Conservation (phyloP, 1,284 basidiomycete genomes). For the Melampsora americana region DNA sequence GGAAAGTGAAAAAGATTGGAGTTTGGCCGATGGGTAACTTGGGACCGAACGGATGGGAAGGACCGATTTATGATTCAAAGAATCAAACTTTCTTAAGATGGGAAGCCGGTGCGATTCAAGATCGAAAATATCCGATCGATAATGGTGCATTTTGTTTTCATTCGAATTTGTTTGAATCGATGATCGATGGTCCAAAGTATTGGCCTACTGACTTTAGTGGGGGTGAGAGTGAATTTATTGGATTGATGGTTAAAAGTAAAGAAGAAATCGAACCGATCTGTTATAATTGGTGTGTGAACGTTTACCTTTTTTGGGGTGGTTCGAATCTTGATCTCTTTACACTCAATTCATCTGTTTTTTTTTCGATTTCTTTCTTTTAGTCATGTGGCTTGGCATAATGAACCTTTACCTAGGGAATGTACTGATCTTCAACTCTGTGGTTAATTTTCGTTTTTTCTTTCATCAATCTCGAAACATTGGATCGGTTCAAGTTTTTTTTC, state of each 20-base stretch:
- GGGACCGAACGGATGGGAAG: slow-evolving; percentile 44
- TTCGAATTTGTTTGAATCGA: slow-evolving; percentile 21
- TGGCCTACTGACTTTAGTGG: slow-evolving; percentile 44
- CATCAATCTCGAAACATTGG: too few relatives aligned
- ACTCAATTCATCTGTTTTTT: not conserved
- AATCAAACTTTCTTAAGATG: slow-evolving; percentile 39
- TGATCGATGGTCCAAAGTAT: slow-evolving; percentile 38
- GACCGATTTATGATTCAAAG: slow-evolving; percentile 38
- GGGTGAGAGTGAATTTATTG: slow-evolving; percentile 44
- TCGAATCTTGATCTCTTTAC: not conserved
- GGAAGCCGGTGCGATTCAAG: slow-evolving; percentile 43
- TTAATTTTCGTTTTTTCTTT: too few relatives aligned
- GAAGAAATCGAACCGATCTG: slow-evolving; percentile 42
- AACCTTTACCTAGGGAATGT: slow-evolving; percentile 36
- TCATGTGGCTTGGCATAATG: slow-evolving; percentile 45
- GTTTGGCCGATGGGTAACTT: slow-evolving; percentile 46
- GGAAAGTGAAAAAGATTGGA: slow-evolving; percentile 36
- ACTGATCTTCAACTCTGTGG: slow-evolving; percentile 32
- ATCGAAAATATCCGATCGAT: slow-evolving; percentile 38
- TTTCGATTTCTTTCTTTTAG: not conserved
- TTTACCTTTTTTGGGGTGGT: not conserved
- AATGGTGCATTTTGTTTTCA: slow-evolving; percentile 42
- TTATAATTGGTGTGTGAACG: slow-evolving; percentile 32
- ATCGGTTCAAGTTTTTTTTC: too few relatives aligned
- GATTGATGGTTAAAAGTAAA: slow-evolving; percentile 35